Evolutionary conservation across 2,329 filamentous ascomycete genomes (phyloP), one percentile per base, ranked within the genome.

Genomic region (Macroventuria anomochaeta): DNA sequence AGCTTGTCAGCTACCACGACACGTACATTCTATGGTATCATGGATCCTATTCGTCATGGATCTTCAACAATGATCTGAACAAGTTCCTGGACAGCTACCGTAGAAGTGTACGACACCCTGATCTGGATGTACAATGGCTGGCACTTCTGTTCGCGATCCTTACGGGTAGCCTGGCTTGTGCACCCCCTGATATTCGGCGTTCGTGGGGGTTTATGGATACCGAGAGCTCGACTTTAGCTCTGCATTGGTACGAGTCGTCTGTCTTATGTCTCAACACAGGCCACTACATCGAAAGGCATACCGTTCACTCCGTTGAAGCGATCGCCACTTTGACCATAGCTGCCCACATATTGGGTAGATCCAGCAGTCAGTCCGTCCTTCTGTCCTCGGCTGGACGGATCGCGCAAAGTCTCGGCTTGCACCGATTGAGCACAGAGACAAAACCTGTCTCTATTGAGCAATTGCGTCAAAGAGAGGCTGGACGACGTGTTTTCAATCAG

Each of bases 291-390:
- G 78, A 44, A 33, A 39, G 21, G 10, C 61, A 65, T 55, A 76
- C 75, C 11, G 69, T 80, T 2, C 73, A 76, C 38, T 74, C 77
- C 0, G 72, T 79, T 3, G 73, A 80, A 63, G 74, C 78, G 7
- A 78, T 81, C 29, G 68, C 76, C 1, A 77, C 75, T 1, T 63
- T 78, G 20, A 80, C 78, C 5, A 77, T 80, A 17, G 73, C 76
- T 6, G 79, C 78, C 2, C 79, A 81, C 52, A 65, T 76, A n/a
- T 65, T 81, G 1, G 79, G 79, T 1, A 74, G 73, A 20, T 79
- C 77, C 5, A 79, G 76, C 54, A 75, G 72, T 15, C 78, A 80
- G 41, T 77, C 73, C 1, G 73, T 80, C 3, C 69, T 79, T 5
- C 69, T 81, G 4, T 78, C 77, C 1, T 72, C 77, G 0, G 79